Evolutionary conservation across 73 alveolate species (phyloP).

Genomic region (Halteria grandinella): DNA sequence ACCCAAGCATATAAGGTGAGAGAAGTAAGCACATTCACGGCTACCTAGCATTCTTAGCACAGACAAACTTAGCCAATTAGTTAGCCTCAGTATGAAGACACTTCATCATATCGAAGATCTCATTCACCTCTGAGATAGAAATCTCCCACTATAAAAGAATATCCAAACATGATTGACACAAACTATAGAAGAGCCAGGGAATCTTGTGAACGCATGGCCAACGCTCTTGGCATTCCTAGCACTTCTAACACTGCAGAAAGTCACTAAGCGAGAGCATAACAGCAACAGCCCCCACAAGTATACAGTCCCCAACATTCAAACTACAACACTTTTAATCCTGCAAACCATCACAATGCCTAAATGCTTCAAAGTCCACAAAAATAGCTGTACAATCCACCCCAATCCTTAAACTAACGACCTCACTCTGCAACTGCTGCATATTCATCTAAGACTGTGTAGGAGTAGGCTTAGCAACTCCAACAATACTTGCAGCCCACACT

Average conservation of each 20-base stretch:
- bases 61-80: background rate
- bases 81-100: background rate
- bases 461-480: too few relatives aligned
- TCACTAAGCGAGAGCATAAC: background rate
- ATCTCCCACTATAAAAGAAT: background rate
- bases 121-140: conserved; percentile 16
- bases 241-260: background rate
- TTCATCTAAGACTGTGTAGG: too few relatives aligned
- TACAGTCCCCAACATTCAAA: background rate
- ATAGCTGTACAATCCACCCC: background rate
- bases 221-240: conserved; percentile 12
- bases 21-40: background rate
- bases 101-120: background rate
- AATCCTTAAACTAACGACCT: background rate
- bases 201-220: conserved; percentile 42
- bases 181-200: conserved; percentile 40
- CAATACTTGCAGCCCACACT: background rate
- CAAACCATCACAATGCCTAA: background rate
- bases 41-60: background rate
- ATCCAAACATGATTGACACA: conserved; percentile 27
- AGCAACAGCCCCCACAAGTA: background rate
- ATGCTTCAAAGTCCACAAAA: background rate
- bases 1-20: background rate
- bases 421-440: background rate
- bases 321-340: background rate